phyloP scores from a whole-genome alignment of 805 yeast species.

The Saccharomyces jurei region DNA sequence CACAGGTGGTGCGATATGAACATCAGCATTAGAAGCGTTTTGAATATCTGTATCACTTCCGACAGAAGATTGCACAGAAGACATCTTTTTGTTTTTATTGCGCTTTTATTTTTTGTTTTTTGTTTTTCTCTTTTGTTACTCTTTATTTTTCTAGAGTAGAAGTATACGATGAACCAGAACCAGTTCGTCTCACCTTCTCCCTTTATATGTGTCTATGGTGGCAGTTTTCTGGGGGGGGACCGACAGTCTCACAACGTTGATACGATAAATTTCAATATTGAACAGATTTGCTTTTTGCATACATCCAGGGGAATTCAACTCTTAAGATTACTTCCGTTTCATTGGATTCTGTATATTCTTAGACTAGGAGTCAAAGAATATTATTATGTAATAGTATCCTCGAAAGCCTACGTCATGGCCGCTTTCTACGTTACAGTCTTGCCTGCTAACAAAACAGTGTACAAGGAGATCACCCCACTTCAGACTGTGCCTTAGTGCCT shows the following conservation, averaged over 20 bases:
- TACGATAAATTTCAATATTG: neutral
- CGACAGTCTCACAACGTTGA: neutral
- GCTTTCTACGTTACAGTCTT: neutral
- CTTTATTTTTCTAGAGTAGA: neutral
- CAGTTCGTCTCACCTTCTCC: neutral
- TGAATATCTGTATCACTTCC: neutral
- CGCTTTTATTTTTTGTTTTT: neutral
- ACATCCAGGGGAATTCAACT: neutral
- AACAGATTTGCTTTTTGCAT: neutral
- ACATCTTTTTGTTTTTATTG: neutral
- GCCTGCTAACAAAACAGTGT: neutral
- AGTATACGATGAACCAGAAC: neutral
- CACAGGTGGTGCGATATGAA: no score
- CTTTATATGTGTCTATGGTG: neutral
- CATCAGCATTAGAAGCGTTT: neutral
- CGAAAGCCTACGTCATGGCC: neutral
- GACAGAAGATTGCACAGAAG: neutral
- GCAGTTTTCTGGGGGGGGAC: neutral
- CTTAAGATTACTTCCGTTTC: neutral
- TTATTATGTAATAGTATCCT: neutral
- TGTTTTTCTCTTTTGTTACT: neutral
- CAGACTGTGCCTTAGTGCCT: neutral
- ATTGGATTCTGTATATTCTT: neutral
- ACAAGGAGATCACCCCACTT: neutral
- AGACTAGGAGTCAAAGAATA: neutral